Evolutionary conservation across 768 basidiomycete genomes (phyloP), one percentile per base, ranked within the genome.

Genomic region (Kwoniella botswanensis): DNA sequence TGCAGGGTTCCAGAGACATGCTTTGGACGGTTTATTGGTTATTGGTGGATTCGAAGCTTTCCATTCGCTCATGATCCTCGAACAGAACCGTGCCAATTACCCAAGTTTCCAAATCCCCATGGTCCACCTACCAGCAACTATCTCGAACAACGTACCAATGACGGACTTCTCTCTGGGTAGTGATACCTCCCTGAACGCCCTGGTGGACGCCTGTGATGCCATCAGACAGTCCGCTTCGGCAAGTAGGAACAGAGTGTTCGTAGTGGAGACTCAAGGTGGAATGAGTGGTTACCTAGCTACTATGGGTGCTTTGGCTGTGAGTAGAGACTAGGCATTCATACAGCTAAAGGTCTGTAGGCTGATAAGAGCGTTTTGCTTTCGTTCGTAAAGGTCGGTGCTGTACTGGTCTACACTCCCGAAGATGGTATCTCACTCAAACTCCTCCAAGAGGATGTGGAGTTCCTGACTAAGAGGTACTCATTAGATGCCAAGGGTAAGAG

Each of bases 211-310:
- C 6, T 98, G 96, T 81, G 97, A 99, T 84, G 90, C 95, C 53
- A 98, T 99, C 85, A 97, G 95, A 86, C 97, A 99, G 87, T 95
- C 93, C 79, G 97, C 97, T 11, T 92, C 92, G 66, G 96, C 97
- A 4, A 97, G 94, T 80, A 85, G 97, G 72, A 94, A 98, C 83
- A 87, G 97, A 54, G 97, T 98, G 70, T 99, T 99, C 81, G 92
- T 98, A 1, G 93, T 99, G 18, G 96, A 99, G 85, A 98, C 95
- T 0, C 97, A 98, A 83, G 97, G 97, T 60, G 97, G 96, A 10
- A 91, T 92, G 81, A 97, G 93, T 81, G 97, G 97, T 10, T 99
- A 95, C 82, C 89, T 99, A 67, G 94, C 95, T 3, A 90, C 94
- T 1, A 88, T 98, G 88, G 97, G 97, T 63, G 97, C 94, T 7